Conservation (phyloP, 331 rosid species). For the Prunus yedoensis region DNA sequence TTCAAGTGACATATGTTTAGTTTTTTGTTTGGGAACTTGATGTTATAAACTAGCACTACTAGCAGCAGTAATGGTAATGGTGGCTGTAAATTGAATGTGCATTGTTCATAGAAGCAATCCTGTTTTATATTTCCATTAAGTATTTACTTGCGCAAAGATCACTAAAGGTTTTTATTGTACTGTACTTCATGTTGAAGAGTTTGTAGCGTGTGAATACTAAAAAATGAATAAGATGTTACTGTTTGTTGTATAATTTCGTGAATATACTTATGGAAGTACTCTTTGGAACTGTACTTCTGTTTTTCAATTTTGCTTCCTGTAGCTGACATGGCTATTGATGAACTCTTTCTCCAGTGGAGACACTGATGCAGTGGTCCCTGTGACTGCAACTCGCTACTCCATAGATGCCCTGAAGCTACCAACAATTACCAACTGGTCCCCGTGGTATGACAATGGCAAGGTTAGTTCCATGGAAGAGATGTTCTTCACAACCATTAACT, state of each 20-base stretch:
- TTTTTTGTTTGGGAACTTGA: slow-evolving; percentile 5
- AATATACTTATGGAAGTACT: no score
- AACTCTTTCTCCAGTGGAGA: slow-evolving; percentile 61
- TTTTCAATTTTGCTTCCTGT: neutral
- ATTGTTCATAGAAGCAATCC: neutral
- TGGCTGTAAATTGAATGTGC: neutral
- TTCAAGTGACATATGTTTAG: neutral
- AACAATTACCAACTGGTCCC: slow-evolving; percentile 74
- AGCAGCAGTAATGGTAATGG: neutral
- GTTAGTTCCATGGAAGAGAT: slow-evolving; percentile 44
- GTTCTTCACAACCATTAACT: neutral
- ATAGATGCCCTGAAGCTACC: slow-evolving; percentile 85
- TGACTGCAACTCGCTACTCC: slow-evolving; percentile 87
- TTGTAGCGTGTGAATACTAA: neutral
- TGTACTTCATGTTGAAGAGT: neutral
- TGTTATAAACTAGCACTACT: slow-evolving; percentile 7
- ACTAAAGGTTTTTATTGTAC: neutral
- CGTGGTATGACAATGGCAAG: slow-evolving; percentile 86
- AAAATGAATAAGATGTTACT: neutral
- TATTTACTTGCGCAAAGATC: neutral
- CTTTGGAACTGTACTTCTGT: neutral
- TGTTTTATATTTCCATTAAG: neutral
- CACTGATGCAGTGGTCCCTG: slow-evolving; percentile 86
- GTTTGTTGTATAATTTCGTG: neutral
- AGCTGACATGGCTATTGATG: slow-evolving; percentile 24